A percentile compares a stretch with the other conserved stretches of the same genome.
Conservation (phyloP, 1,284 basidiomycete genomes). For the Leccinum subrobustum region DNA sequence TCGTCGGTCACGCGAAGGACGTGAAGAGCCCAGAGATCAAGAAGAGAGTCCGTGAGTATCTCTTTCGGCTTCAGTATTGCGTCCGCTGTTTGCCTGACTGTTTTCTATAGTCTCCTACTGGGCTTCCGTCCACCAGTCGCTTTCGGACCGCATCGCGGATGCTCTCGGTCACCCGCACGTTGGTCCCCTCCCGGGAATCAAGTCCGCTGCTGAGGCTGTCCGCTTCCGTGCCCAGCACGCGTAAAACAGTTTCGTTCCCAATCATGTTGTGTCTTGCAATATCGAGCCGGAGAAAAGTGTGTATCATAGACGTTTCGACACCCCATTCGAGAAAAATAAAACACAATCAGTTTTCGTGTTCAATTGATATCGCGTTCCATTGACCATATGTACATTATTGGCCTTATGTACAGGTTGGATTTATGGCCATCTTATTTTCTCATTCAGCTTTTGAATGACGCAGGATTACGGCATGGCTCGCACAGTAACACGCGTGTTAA, state of each 20-base stretch:
- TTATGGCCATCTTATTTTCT: not conserved
- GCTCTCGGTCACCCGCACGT: constrained; percentile 56
- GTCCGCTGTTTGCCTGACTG: constrained; percentile 6
- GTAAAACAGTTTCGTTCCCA: not conserved
- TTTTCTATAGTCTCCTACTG: constrained; percentile 67
- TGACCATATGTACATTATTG: not conserved
- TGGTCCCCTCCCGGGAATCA: constrained; percentile 61
- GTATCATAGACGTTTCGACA: constrained; percentile 37
- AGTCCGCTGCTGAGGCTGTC: constrained; percentile 57
- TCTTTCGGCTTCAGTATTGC: not conserved
- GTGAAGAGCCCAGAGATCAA: constrained; percentile 69
- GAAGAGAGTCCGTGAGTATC: constrained; percentile 62
- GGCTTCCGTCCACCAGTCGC: constrained; percentile 70
- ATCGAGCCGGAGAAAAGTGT: not conserved
- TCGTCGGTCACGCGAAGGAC: constrained; percentile 70
- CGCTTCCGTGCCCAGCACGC: constrained; percentile 42
- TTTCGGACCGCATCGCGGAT: constrained; percentile 74
- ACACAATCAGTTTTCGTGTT: not conserved
- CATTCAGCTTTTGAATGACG: not conserved
- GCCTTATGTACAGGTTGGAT: not conserved
- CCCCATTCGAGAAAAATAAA: constrained; percentile 16
- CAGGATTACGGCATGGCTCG: not conserved
- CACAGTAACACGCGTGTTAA: not conserved
- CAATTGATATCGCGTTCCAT: not conserved
- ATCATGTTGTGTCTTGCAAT: not conserved